Conservation (phyloP, 1,139 yeast species). For the Scheffersomyces quercinus region DNA sequence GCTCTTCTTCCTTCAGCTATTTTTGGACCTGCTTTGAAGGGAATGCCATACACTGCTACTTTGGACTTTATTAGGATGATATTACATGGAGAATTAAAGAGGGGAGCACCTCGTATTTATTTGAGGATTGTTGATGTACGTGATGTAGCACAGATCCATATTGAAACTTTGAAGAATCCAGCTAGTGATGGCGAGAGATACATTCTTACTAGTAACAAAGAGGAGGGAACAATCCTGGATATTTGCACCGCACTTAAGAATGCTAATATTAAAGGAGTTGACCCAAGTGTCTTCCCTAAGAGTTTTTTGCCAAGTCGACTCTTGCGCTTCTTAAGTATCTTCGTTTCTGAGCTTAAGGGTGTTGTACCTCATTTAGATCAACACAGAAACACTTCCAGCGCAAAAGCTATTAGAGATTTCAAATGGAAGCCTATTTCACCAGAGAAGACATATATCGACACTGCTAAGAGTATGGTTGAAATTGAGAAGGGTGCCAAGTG, state of each 20-base stretch:
- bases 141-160: conserved; percentile 21
- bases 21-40: conserved; percentile 21
- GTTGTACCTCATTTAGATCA: neutral
- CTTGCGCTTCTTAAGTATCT: too few species aligned
- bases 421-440: neutral
- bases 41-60: conserved; percentile 1
- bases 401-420: neutral
- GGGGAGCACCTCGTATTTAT: conserved; percentile 18
- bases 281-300: too few species aligned
- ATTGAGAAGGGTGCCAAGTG: too few species aligned
- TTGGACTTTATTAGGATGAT: conserved; percentile 7
- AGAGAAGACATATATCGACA: neutral
- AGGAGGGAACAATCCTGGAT: neutral
- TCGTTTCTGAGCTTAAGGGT: neutral
- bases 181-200: conserved; percentile 6
- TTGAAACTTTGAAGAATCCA: conserved; percentile 11
- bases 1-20: conserved; percentile 22
- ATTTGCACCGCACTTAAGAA: neutral
- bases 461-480: neutral
- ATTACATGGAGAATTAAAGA: neutral
- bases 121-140: conserved; percentile 24
- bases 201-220: neutral
- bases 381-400: neutral
- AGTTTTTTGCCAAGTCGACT: too few species aligned
- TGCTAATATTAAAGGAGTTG: conserved; percentile 1